phyloP scores from a whole-genome alignment of 495 filamentous ascomycete species.

The Xeromyces bisporus region DNA sequence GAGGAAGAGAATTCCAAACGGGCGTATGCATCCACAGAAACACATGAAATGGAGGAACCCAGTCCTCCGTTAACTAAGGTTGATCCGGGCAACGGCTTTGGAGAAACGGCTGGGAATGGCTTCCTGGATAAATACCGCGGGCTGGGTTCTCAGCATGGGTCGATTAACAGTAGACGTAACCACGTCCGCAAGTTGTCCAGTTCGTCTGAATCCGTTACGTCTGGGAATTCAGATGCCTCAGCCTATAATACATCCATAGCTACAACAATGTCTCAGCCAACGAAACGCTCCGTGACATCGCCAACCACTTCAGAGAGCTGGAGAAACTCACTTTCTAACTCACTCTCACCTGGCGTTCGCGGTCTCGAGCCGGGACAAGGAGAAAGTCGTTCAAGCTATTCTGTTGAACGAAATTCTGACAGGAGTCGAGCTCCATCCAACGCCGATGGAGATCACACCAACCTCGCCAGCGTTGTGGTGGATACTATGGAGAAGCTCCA shows the following conservation, averaged over 20 bases:
- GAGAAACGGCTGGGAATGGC: background rate
- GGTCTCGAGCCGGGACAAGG: conserved; percentile 2
- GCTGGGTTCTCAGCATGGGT: background rate
- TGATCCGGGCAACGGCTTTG: background rate
- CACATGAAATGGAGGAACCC: background rate
- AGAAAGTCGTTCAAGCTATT: conserved; percentile 1
- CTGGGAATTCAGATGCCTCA: conserved; percentile 9
- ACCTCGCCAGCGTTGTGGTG: conserved; percentile 12
- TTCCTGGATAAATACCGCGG: background rate
- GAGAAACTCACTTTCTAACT: too few relatives aligned
- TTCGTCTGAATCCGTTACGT: conserved; percentile 9
- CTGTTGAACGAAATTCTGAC: conserved; percentile 1
- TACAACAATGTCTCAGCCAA: background rate
- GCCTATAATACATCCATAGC: conserved; percentile 1
- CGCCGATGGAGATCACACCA: conserved; percentile 2
- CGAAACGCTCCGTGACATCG: background rate
- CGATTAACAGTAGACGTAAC: background rate
- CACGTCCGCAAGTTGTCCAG: conserved; percentile 3
- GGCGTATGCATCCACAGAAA: background rate
- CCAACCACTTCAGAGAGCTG: too few relatives aligned
- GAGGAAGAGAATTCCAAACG: background rate
- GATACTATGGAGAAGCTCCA: conserved; percentile 18
- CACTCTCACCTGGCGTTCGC: conserved; percentile 2
- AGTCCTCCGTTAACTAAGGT: background rate
- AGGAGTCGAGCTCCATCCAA: conserved; percentile 1